These are phyloP conservation scores for Coemansia brasiliensis DNA, from an alignment of 192 early-diverging fungal species.

Conservation along the genomic window DNA sequence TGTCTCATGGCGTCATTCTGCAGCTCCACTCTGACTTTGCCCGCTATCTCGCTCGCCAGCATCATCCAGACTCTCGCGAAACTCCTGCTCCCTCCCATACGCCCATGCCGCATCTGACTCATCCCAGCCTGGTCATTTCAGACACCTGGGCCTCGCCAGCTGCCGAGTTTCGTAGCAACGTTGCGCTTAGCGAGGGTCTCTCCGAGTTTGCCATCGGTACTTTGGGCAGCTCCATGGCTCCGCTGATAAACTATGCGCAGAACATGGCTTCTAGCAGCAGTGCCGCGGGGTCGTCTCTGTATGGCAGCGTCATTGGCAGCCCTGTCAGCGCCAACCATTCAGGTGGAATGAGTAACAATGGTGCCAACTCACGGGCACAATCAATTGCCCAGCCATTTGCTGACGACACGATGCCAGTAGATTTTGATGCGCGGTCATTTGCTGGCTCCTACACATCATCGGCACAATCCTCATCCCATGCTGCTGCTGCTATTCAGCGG, in stretches of 20 bases:
- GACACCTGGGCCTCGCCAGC: not conserved
- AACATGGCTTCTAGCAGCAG: slow-evolving; percentile 35
- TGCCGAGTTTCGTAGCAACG: slow-evolving; percentile 5
- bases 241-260: slow-evolving; percentile 44
- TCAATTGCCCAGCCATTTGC: slow-evolving; percentile 4
- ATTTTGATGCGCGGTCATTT: not conserved
- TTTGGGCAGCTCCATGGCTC: slow-evolving; percentile 43
- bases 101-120: slow-evolving; percentile 9
- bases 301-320: slow-evolving; percentile 51
- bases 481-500: slow-evolving; percentile 23
- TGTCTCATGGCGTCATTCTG: slow-evolving; percentile 51
- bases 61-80: slow-evolving; percentile 1
- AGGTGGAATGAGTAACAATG: not conserved
- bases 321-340: slow-evolving; percentile 14
- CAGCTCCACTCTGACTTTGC: slow-evolving; percentile 45
- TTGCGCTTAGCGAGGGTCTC: slow-evolving; percentile 47
- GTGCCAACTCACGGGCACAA: slow-evolving; percentile 34
- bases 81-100: not conserved
- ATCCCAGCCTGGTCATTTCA: not conserved
- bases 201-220: slow-evolving; percentile 52
- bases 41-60: slow-evolving; percentile 33
- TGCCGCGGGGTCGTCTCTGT: slow-evolving; percentile 32
- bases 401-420: not conserved
- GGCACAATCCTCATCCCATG: not conserved
- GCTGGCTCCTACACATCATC: slow-evolving; percentile 1